These are phyloP conservation scores for Picochlorum sp. DNA, from an alignment of 139 green algal species.

Conservation along the genomic window DNA sequence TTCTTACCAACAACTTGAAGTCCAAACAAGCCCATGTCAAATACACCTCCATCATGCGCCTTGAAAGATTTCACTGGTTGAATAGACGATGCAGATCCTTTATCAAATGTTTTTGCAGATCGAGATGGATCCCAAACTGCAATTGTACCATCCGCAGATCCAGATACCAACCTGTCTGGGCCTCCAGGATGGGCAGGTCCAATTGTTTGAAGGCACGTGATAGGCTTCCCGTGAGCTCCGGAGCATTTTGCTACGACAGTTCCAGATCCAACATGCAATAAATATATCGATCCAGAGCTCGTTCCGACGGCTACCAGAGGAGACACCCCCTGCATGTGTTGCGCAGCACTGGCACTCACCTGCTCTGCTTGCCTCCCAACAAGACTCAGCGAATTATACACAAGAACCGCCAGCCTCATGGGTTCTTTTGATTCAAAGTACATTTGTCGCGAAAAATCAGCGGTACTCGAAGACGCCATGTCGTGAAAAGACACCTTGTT, in stretches of 20 bases:
- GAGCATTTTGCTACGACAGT: conserved; percentile 40
- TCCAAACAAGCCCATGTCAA: conserved; percentile 32
- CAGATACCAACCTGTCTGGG: conserved; percentile 40
- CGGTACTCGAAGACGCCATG: conserved; percentile 15
- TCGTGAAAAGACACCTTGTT: conserved; percentile 55
- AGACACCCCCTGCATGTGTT: not conserved
- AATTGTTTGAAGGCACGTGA: conserved; percentile 34
- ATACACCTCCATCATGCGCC: conserved; percentile 42
- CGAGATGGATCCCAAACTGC: conserved; percentile 49
- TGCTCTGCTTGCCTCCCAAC: conserved; percentile 4
- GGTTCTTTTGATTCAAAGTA: conserved; percentile 38
- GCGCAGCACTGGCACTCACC: not conserved
- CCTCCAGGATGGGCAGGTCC: conserved; percentile 14
- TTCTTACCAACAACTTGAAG: conserved; percentile 10
- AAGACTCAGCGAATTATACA: conserved; percentile 21
- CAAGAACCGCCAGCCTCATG: conserved; percentile 36
- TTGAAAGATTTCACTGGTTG: conserved; percentile 33
- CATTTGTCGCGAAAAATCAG: conserved; percentile 34
- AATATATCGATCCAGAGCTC: conserved; percentile 30
- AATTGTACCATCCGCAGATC: conserved; percentile 36
- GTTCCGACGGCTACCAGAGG: conserved; percentile 47
- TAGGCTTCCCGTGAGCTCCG: conserved; percentile 25
- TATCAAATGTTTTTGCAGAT: not conserved
- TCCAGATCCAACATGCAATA: conserved; percentile 22
- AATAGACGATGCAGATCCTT: conserved; percentile 26